phyloP scores from a whole-genome alignment of 2,329 filamentous ascomycete genomes.

The Diaporthe humulicola region DNA sequence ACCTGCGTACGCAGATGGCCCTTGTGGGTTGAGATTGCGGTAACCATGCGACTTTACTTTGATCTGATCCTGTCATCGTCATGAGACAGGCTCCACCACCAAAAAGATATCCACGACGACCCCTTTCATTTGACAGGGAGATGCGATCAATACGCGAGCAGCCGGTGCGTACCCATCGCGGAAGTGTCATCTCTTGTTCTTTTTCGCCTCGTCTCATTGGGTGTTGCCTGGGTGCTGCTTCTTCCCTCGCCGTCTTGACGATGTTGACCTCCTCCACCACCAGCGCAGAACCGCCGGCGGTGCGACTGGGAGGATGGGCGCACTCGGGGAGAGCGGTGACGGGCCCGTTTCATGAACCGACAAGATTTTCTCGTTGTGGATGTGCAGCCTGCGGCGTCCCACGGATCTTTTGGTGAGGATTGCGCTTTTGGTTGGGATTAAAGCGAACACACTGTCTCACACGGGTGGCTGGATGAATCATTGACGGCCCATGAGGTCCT shows the following conservation, averaged over 20 bases:
- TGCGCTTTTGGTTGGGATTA: neutral
- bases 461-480: neutral
- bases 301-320: neutral
- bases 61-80: neutral
- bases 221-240: neutral
- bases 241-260: neutral
- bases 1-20: neutral
- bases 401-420: neutral
- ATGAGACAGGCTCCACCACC: conserved; percentile 5
- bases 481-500: conserved; percentile 1
- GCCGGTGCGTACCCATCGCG: neutral
- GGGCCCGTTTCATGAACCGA: conserved; percentile 7
- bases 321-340: conserved; percentile 14
- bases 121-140: conserved; percentile 20
- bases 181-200: neutral
- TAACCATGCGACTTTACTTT: neutral
- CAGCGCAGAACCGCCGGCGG: neutral
- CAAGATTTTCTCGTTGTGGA: neutral
- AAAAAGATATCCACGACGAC: neutral
- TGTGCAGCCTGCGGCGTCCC: conserved; percentile 15
- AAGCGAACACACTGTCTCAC: neutral
- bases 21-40: neutral
- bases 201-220: neutral
- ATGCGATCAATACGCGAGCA: neutral
- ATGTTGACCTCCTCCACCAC: neutral